phyloP scores from a whole-genome alignment of 169 alveolate species.

The Neospora caninum region DNA sequence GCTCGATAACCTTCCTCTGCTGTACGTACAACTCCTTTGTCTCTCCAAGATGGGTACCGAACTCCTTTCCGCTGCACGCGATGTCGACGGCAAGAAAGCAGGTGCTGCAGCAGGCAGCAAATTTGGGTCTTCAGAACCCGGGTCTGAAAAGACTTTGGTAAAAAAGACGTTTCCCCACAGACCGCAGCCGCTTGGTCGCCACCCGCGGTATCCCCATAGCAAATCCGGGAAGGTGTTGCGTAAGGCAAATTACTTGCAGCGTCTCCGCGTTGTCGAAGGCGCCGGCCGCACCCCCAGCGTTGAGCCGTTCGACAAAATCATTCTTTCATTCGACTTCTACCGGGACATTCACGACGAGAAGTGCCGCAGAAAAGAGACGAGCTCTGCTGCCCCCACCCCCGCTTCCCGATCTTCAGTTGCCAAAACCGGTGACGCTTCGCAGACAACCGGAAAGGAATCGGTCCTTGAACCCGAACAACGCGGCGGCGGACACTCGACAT shows the following conservation, averaged over 20 bases:
- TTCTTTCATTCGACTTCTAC: constrained; percentile 63
- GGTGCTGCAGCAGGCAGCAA: constrained; percentile 30
- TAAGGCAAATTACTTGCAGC: constrained; percentile 45
- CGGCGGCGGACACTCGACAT: too few relatives aligned
- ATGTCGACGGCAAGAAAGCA: background rate
- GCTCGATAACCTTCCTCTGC: too few relatives aligned
- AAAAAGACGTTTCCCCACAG: background rate
- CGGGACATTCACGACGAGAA: constrained; percentile 60
- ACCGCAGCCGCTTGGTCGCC: background rate
- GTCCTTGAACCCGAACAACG: too few relatives aligned
- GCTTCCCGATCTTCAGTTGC: background rate
- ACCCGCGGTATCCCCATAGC: background rate
- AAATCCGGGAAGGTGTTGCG: background rate
- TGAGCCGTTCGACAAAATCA: constrained; percentile 55
- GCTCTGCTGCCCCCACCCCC: background rate
- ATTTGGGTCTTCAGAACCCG: background rate
- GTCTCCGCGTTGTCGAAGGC: constrained; percentile 61
- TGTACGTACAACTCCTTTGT: too few relatives aligned
- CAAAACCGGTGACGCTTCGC: background rate
- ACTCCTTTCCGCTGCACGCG: background rate
- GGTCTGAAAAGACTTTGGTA: too few relatives aligned
- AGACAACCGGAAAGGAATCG: too few relatives aligned
- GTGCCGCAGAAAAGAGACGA: background rate
- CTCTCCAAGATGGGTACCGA: background rate
- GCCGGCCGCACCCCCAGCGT: constrained; percentile 52